Evolutionary conservation across 768 basidiomycete species (phyloP).

Genomic region (Auriscalpium orientale): DNA sequence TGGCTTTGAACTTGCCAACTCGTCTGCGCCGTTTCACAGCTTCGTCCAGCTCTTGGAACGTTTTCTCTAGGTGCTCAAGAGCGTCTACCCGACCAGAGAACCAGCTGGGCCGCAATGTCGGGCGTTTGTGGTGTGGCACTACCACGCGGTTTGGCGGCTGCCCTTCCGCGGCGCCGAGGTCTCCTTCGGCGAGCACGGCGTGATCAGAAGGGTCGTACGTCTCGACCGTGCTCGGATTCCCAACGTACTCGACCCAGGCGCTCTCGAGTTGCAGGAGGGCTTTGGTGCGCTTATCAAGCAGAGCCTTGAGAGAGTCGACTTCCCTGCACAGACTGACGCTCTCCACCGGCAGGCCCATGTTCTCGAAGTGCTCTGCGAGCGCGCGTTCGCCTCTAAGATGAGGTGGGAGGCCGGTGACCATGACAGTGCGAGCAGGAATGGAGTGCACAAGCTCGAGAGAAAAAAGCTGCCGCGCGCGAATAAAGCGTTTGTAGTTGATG

Average conservation of each 20-base stretch:
- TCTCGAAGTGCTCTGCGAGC: constrained; percentile 90
- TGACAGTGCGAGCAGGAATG: constrained; percentile 86
- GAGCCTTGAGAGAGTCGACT: constrained; percentile 58
- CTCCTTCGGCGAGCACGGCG: constrained; percentile 41
- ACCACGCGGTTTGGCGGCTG: constrained; percentile 47
- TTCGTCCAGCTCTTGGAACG: constrained; percentile 79
- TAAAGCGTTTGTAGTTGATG: constrained; percentile 82
- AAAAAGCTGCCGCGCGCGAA: constrained; percentile 88
- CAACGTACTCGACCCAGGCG: constrained; percentile 88
- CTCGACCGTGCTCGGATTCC: constrained; percentile 84
- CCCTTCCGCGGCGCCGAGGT: constrained; percentile 46
- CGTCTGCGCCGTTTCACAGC: constrained; percentile 67
- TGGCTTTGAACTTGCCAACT: constrained; percentile 70
- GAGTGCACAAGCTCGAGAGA: constrained; percentile 92
- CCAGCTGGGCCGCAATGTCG: constrained; percentile 69
- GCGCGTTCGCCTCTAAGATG: constrained; percentile 80
- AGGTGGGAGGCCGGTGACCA: constrained; percentile 78
- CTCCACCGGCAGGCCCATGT: constrained; percentile 81
- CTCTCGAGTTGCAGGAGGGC: constrained; percentile 73
- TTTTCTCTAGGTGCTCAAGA: constrained; percentile 75
- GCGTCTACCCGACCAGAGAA: constrained; percentile 79
- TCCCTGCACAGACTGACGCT: constrained; percentile 87
- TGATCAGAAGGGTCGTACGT: constrained; percentile 69
- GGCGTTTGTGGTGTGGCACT: constrained; percentile 67
- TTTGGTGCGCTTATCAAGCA: constrained; percentile 75